Evolutionary conservation across 2,329 filamentous ascomycete genomes (phyloP).

Genomic region (Pseudopithomyces chartarum): DNA sequence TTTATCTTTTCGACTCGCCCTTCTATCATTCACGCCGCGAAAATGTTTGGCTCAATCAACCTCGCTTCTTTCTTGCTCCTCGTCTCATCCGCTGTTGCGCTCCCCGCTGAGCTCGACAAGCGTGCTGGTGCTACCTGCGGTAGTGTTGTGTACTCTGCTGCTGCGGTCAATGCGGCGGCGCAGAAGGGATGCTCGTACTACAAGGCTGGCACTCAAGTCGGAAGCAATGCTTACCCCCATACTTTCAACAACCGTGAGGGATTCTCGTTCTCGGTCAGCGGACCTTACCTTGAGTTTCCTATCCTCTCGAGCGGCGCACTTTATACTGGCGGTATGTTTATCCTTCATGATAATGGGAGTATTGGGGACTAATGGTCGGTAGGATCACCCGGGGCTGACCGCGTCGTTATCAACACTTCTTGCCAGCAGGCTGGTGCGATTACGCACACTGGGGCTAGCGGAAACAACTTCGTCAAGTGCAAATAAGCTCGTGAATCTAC

Average conservation of each 20-base stretch:
- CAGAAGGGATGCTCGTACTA: conserved; percentile 26
- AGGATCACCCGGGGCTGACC: conserved; percentile 69
- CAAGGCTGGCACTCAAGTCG: conserved; percentile 58
- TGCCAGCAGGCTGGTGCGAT: conserved; percentile 67
- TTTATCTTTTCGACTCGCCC: not conserved
- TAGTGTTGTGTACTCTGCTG: not conserved
- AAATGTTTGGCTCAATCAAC: conserved; percentile 5
- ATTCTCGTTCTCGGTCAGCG: conserved; percentile 62
- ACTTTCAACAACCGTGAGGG: conserved; percentile 67
- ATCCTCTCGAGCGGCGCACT: conserved; percentile 54
- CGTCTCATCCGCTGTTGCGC: conserved; percentile 3
- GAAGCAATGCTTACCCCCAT: conserved; percentile 60
- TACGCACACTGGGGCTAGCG: conserved; percentile 72
- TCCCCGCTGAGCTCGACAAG: conserved; percentile 7
- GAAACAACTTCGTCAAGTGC: conserved; percentile 65
- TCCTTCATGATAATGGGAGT: not conserved
- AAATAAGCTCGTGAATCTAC: not conserved
- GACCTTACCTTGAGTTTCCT: conserved; percentile 69
- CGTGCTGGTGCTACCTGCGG: not conserved
- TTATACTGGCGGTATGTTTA: conserved; percentile 60
- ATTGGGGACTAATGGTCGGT: not conserved
- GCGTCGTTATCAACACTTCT: conserved; percentile 65
- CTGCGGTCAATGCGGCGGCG: not conserved
- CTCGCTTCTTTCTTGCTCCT: not conserved
- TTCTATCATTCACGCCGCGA: not conserved